Conservation (phyloP, 345 rosid species). For the Sapria himalayana region DNA sequence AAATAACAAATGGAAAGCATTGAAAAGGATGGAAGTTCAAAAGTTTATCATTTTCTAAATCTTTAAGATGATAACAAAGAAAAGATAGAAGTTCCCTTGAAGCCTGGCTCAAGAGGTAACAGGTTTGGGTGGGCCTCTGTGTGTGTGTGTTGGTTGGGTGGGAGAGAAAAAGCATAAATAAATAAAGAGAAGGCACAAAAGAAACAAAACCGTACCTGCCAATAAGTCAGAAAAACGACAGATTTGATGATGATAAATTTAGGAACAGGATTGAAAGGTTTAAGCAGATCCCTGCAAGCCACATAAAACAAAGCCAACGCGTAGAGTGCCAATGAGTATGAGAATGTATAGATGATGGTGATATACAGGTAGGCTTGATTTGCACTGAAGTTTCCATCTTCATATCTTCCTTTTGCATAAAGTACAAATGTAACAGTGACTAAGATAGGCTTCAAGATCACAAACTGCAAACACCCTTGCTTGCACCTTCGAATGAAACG, state of each 20-base stretch:
- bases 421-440: constrained; percentile 75
- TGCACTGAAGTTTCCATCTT: constrained; percentile 91
- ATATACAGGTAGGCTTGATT: constrained; percentile 73
- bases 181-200: too few species aligned
- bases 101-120: too few species aligned
- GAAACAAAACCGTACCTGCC: constrained; percentile 49
- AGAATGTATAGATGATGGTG: constrained; percentile 75
- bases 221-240: constrained; percentile 88
- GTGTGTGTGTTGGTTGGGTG: too few species aligned
- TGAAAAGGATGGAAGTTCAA: too few species aligned
- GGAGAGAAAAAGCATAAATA: too few species aligned
- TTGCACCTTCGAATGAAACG: constrained; percentile 93
- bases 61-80: too few species aligned
- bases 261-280: constrained; percentile 97
- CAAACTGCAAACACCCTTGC: constrained; percentile 98
- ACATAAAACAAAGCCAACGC: constrained; percentile 73
- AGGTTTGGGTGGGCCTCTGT: too few species aligned
- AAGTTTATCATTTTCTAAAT: too few species aligned
- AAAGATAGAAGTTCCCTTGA: too few species aligned
- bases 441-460: constrained; percentile 80
- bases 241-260: constrained; percentile 88
- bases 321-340: constrained; percentile 78
- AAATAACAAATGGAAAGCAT: too few species aligned
- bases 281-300: constrained; percentile 94
- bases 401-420: constrained; percentile 85